Evolutionary conservation across 1,139 yeast species (phyloP), one percentile per base, ranked within the genome.

Genomic region (Insectozyma bohioensis): DNA sequence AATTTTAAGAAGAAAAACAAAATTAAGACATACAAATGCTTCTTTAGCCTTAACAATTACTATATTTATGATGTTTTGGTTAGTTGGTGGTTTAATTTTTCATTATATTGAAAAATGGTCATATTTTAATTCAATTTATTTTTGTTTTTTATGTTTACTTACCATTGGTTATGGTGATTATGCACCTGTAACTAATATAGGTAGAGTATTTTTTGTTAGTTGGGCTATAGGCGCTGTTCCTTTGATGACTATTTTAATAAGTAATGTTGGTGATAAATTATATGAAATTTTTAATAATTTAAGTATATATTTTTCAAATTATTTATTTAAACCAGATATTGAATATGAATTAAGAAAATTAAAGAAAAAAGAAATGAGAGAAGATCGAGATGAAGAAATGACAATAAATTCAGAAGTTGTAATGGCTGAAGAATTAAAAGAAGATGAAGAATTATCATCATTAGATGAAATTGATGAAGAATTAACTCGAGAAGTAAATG

Each of bases 221-320:
- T 87, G 95, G 95, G 83, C 90, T 0, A 55, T 86, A 14, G 65
- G 78, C 5, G 95, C 95, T 0, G 83, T 87, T 11, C 96, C 96
- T 0, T 63, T 86, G 39, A 86, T 87, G 94, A 84, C 95, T 0
- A 80, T 83, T 12, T 64, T 87, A 31, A 78, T 87, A 22, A 81
- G 92, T 1, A 78, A 78, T 36, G 61, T 83, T 28, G 85, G 90
- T 39, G 94, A 84, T 47, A 59, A 76, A 5, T 43, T 84, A 21
- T 80, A 70, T 49, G 60, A 57, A 20, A 28, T 49, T 23, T 60
- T 58, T 7, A 51, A 49, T 25, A 32, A 31, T 19, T 33, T 45
- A 30, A 47, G 51, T 36, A 44, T 21, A 34, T 43, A 44, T 25
- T 43, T 46, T 32, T 43, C 49, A 1, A 44, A 41, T 18, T 40